Evolutionary conservation across 768 basidiomycete species (phyloP).

Genomic region (Lactarius pseudohatsudake): DNA sequence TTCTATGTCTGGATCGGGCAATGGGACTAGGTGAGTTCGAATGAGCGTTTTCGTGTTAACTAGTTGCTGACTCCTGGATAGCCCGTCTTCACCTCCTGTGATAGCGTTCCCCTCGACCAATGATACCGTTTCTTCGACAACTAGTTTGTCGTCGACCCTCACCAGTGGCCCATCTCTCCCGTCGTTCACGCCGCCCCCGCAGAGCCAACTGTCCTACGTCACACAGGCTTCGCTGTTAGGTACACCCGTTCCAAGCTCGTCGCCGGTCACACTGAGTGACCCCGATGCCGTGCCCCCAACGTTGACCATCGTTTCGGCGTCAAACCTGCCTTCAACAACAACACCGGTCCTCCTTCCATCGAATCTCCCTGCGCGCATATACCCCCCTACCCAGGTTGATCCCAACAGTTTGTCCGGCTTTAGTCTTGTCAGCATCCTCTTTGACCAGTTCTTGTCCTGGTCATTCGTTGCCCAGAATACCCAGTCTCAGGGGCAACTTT

Average conservation of each 20-base stretch:
- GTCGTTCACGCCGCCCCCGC: slow-evolving; percentile 32
- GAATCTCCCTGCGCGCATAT: slow-evolving; percentile 61
- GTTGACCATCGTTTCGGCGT: slow-evolving; percentile 28
- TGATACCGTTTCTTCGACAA: neutral
- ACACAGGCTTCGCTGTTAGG: slow-evolving; percentile 39
- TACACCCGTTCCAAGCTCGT: slow-evolving; percentile 29
- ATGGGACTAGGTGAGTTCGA: slow-evolving; percentile 4
- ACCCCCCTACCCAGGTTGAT: slow-evolving; percentile 38
- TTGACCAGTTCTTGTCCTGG: slow-evolving; percentile 65
- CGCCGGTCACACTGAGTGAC: slow-evolving; percentile 35
- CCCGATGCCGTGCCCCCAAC: slow-evolving; percentile 43
- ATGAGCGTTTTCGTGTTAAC: neutral
- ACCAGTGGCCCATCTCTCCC: slow-evolving; percentile 23
- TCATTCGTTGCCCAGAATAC: slow-evolving; percentile 56
- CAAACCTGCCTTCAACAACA: slow-evolving; percentile 32
- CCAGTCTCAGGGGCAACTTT: slow-evolving; percentile 72
- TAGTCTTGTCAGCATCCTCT: slow-evolving; percentile 62
- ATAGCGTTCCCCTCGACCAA: slow-evolving; percentile 22
- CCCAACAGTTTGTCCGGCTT: slow-evolving; percentile 38
- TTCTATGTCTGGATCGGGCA: neutral
- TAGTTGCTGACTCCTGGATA: neutral
- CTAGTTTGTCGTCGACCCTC: slow-evolving; percentile 11
- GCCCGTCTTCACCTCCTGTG: slow-evolving; percentile 19
- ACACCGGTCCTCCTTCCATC: slow-evolving; percentile 48
- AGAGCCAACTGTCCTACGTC: slow-evolving; percentile 40